Percentiles rank a stretch among this genome's conserved stretches.
These are phyloP conservation scores for Suillus subalutaceus DNA, from an alignment of 768 basidiomycete genomes.

Conservation along the genomic window DNA sequence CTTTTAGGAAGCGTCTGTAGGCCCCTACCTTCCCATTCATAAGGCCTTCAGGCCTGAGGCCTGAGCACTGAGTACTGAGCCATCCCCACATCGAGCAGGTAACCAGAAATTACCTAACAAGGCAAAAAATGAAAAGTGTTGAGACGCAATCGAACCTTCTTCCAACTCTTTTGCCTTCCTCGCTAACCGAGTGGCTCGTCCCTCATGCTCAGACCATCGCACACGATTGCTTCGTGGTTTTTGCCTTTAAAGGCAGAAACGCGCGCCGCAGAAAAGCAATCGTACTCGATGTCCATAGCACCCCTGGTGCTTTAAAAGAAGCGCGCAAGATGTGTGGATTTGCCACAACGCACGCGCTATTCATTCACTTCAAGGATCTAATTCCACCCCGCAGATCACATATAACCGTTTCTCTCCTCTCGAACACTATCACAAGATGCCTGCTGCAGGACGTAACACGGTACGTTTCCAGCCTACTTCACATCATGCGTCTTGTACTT, in stretches of 20 bases:
- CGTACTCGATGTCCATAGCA: constrained; percentile 21
- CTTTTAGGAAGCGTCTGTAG: background rate
- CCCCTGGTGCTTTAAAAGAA: constrained; percentile 26
- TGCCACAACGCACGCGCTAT: constrained; percentile 5
- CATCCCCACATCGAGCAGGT: background rate
- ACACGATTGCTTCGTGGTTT: constrained; percentile 27
- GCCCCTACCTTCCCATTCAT: background rate
- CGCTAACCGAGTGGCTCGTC: constrained; percentile 5
- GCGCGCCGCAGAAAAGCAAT: constrained; percentile 30
- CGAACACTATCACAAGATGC: background rate
- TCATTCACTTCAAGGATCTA: constrained; percentile 1
- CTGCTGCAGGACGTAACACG: background rate
- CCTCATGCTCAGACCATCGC: constrained; percentile 19
- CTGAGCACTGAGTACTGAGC: background rate
- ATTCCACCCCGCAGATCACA: background rate
- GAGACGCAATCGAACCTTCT: background rate
- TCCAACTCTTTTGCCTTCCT: background rate
- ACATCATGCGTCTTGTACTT: background rate
- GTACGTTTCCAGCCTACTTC: constrained; percentile 1
- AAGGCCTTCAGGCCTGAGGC: background rate
- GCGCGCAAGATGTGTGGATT: constrained; percentile 11
- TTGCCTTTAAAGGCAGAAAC: constrained; percentile 19
- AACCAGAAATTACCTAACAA: background rate
- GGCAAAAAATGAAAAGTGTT: background rate
- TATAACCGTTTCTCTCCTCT: background rate